These are phyloP conservation scores for Acacia melanoxylon DNA, from an alignment of 306 rosid genomes.

Conservation along the genomic window DNA sequence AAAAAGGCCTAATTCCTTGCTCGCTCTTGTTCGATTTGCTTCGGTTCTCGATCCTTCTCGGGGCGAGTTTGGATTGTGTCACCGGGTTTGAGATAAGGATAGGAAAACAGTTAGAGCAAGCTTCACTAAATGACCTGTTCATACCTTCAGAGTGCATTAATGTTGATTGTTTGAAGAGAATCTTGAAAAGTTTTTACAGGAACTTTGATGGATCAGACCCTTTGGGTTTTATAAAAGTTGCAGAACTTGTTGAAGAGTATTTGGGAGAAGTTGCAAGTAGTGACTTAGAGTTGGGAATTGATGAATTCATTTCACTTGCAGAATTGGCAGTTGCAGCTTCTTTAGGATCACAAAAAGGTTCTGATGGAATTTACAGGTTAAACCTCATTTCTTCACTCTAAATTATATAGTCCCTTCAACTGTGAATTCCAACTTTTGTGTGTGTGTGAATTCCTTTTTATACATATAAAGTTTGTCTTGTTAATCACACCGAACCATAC, in stretches of 20 bases:
- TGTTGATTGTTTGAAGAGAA: slow-evolving; percentile 40
- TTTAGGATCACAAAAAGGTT: slow-evolving; percentile 37
- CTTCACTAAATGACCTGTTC: slow-evolving; percentile 48
- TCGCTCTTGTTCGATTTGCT: slow-evolving; percentile 43
- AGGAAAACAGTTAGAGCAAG: slow-evolving; percentile 53
- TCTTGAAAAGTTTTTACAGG: slow-evolving; percentile 43
- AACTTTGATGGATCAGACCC: slow-evolving; percentile 29
- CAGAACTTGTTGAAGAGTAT: slow-evolving; percentile 51
- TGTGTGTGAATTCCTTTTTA: too few relatives aligned
- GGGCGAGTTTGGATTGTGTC: slow-evolving; percentile 39
- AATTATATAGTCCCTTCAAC: background rate
- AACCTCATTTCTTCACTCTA: background rate
- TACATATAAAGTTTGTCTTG: background rate
- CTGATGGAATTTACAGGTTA: slow-evolving; percentile 45
- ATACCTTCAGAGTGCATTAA: slow-evolving; percentile 34
- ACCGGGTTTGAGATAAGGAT: slow-evolving; percentile 50
- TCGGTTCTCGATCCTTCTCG: slow-evolving; percentile 30
- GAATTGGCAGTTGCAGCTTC: slow-evolving; percentile 49
- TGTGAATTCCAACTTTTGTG: too few relatives aligned
- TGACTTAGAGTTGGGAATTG: slow-evolving; percentile 38
- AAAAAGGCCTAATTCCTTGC: slow-evolving; percentile 40
- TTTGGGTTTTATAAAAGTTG: slow-evolving; percentile 37
- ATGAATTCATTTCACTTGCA: slow-evolving; percentile 41
- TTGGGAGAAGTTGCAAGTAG: slow-evolving; percentile 38
- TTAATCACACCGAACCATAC: background rate